Evolutionary conservation across 768 basidiomycete species (phyloP), one percentile per base, ranked within the genome.

Genomic region (Agaricus subrufescens): DNA sequence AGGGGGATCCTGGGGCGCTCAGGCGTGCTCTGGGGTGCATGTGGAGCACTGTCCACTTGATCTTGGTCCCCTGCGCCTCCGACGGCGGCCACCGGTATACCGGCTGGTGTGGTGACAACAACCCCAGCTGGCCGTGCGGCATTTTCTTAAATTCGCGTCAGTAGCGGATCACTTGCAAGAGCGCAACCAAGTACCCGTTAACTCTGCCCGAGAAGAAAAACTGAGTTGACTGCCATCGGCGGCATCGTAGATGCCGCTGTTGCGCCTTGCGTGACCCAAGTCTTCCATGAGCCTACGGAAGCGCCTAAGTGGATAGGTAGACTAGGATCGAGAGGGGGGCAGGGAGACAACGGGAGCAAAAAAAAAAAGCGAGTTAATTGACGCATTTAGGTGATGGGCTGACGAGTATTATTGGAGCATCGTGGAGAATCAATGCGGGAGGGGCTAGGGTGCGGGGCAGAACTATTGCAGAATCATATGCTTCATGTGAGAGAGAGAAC

Each of bases 1-100:
- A 86, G 75, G 12, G 82, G 83, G 30, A 63, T 64, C 15, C 61
- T 60, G 11, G 62, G 48, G 23, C 64, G 58, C 25, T 66, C 46
- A 6, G 66, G 57, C 31, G 59, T 48, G 15, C 58, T 46, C 7
- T 62, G 62, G 4, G 64, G 54, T 2, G 65, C 51, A 29, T 55
- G 25, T 14, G 47, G n/a, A 23, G 40, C 40, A 30, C 42, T 27
- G 26, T 49, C 30, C 50, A 30, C 29, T 45, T 51, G 12, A 25
- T 25, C 3, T 14, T 11, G 11, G 31, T 12, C 14, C 25, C 34
- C 38, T 11, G 54, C 62, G 39, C 50, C 60, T 12, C 52, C 58
- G 25, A 56, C 40, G 27, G 50, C 57, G 46, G 61, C 48, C n/a
- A 61, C 61, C 30, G 62, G 34, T 1, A 65, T 60, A 27, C 65